These are phyloP conservation scores for Phalaenopsis aphrodite DNA, from an alignment of 106 monocot species.

Conservation along the genomic window DNA sequence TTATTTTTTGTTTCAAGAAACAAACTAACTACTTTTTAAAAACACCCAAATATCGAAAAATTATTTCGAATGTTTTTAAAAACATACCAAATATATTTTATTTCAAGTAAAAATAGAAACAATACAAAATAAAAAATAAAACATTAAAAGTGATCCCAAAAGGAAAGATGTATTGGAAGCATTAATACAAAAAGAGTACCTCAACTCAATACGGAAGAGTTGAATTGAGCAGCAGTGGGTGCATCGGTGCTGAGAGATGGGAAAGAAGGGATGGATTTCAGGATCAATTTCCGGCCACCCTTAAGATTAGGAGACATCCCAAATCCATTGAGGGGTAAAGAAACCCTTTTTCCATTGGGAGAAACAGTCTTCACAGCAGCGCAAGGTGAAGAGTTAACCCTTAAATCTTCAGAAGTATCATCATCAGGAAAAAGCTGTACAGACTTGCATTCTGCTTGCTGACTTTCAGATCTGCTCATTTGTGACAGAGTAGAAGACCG, in stretches of 20 bases:
- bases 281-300: slow-evolving; percentile 66
- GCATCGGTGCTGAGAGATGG: slow-evolving; percentile 48
- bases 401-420: slow-evolving; percentile 40
- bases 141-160: no score
- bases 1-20: no score
- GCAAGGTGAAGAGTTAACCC: slow-evolving; percentile 30
- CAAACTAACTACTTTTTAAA: no score
- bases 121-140: no score
- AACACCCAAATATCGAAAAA: no score
- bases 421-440: slow-evolving; percentile 21
- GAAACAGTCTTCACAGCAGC: slow-evolving; percentile 51
- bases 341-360: slow-evolving; percentile 82
- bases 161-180: no score
- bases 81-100: no score
- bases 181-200: not conserved
- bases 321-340: slow-evolving; percentile 37
- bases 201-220: not conserved
- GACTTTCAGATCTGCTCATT: slow-evolving; percentile 21
- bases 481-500: slow-evolving; percentile 26
- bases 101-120: no score
- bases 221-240: not conserved
- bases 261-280: slow-evolving; percentile 80
- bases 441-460: slow-evolving; percentile 12
- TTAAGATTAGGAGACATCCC: slow-evolving; percentile 44
- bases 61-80: no score